These are phyloP conservation scores for Scheffersomyces lignicola DNA, from an alignment of 1,139 yeast species.

Conservation along the genomic window DNA sequence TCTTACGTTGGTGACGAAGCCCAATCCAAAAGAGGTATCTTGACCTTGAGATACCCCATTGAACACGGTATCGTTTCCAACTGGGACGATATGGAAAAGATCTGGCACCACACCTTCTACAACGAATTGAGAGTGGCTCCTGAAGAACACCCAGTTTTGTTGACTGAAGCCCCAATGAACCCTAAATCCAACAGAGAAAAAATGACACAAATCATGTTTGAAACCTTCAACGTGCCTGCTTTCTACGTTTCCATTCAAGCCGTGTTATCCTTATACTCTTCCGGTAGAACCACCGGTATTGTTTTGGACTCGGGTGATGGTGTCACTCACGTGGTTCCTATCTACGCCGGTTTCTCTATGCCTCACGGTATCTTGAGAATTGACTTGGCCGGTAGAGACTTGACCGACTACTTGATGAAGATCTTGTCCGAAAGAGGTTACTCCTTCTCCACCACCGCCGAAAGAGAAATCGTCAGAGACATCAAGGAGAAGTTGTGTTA, in stretches of 20 bases:
- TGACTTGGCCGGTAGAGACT: conserved; percentile 99
- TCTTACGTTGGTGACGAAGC: conserved; percentile 99
- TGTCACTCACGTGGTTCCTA: conserved; percentile 99
- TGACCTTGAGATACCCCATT: conserved; percentile 97
- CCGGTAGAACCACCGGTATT: conserved; percentile 99
- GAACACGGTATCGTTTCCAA: conserved; percentile 99
- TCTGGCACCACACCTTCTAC: conserved; percentile 98
- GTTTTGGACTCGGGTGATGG: conserved; percentile 99
- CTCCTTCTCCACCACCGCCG: conserved; percentile 98
- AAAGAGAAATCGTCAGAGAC: conserved; percentile 99
- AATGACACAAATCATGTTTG: conserved; percentile 98
- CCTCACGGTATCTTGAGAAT: conserved; percentile 99
- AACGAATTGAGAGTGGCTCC: conserved; percentile 98
- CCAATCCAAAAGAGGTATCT: conserved; percentile 99
- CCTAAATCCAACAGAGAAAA: conserved; percentile 99
- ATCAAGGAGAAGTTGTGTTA: conserved; percentile 99
- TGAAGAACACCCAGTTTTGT: conserved; percentile 97
- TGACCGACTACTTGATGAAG: conserved; percentile 98
- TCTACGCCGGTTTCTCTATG: conserved; percentile 98
- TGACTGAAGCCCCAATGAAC: conserved; percentile 99
- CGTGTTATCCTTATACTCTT: conserved; percentile 94
- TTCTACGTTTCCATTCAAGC: conserved; percentile 99
- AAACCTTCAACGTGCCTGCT: conserved; percentile 98
- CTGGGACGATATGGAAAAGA: conserved; percentile 99
- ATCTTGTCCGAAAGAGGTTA: conserved; percentile 98